Evolutionary conservation across 768 basidiomycete species (phyloP).

Genomic region (Chalciporus chontae): DNA sequence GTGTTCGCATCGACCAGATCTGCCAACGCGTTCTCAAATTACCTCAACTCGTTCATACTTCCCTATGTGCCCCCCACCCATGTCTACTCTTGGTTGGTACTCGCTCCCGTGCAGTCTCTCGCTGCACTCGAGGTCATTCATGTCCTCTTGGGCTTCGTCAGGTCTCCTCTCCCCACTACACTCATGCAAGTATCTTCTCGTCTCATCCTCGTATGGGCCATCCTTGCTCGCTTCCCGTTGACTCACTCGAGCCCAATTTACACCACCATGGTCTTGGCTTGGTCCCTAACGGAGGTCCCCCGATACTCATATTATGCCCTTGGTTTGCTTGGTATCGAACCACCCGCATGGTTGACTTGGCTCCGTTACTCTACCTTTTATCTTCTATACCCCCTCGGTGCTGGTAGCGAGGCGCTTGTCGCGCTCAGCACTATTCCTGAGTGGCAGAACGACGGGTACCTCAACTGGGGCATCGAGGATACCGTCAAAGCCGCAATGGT

Average conservation of each 20-base stretch:
- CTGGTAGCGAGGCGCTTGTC: constrained; percentile 84
- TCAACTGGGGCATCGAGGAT: constrained; percentile 53
- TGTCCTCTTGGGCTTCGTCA: constrained; percentile 72
- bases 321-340: constrained; percentile 49
- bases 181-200: constrained; percentile 76
- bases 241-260: constrained; percentile 77
- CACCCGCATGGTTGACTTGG: constrained; percentile 61
- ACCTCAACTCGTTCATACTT: constrained; percentile 30
- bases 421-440: constrained; percentile 71
- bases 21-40: constrained; percentile 36
- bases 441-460: constrained; percentile 39
- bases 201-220: constrained; percentile 82
- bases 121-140: constrained; percentile 86
- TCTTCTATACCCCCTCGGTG: constrained; percentile 90
- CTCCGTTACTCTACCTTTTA: constrained; percentile 93
- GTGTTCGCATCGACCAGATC: constrained; percentile 10
- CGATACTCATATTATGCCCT: constrained; percentile 87
- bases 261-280: constrained; percentile 88
- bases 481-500: constrained; percentile 60
- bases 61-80: constrained; percentile 42
- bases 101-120: constrained; percentile 75
- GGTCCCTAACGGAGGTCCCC: constrained; percentile 88
- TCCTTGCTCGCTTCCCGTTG: constrained; percentile 37
- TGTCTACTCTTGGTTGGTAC: constrained; percentile 56
- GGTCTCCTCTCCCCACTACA: constrained; percentile 73